These are phyloP conservation scores for Phialophora tarda DNA, from an alignment of 2,329 filamentous ascomycete genomes.

Conservation along the genomic window DNA sequence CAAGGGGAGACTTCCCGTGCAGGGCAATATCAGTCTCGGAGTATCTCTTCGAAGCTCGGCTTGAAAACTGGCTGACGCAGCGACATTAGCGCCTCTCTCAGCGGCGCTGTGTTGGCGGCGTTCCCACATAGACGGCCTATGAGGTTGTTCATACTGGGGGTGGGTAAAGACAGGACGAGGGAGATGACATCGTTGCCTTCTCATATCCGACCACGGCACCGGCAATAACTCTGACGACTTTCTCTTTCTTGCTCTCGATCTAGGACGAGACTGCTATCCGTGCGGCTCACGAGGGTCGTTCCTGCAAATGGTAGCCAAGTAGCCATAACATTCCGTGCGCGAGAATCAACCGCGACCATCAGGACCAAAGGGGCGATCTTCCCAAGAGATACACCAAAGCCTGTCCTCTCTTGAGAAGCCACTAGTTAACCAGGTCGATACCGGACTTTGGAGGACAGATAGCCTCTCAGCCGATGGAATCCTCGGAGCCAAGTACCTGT, in stretches of 20 bases:
- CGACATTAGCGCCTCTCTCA: neutral
- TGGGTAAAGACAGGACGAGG: neutral
- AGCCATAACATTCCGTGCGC: too few relatives aligned
- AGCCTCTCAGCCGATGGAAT: neutral
- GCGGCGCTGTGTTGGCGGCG: neutral
- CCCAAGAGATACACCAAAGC: too few relatives aligned
- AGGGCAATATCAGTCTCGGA: neutral
- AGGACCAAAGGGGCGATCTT: neutral
- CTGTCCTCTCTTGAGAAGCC: too few relatives aligned
- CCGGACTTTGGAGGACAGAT: neutral
- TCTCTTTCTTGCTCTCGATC: neutral
- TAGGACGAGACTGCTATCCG: neutral
- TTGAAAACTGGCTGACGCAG: constrained; percentile 2
- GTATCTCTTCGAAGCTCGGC: neutral
- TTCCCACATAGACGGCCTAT: neutral
- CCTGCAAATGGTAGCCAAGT: neutral
- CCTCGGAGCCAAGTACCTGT: neutral
- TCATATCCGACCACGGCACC: neutral
- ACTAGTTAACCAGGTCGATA: neutral
- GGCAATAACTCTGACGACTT: neutral
- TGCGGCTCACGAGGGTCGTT: neutral
- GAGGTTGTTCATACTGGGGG: neutral
- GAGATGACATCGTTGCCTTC: neutral
- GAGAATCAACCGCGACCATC: neutral
- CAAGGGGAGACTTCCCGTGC: neutral